These are phyloP conservation scores for Phialocephala subalpina DNA, from an alignment of 2,329 filamentous ascomycete genomes.

Conservation along the genomic window DNA sequence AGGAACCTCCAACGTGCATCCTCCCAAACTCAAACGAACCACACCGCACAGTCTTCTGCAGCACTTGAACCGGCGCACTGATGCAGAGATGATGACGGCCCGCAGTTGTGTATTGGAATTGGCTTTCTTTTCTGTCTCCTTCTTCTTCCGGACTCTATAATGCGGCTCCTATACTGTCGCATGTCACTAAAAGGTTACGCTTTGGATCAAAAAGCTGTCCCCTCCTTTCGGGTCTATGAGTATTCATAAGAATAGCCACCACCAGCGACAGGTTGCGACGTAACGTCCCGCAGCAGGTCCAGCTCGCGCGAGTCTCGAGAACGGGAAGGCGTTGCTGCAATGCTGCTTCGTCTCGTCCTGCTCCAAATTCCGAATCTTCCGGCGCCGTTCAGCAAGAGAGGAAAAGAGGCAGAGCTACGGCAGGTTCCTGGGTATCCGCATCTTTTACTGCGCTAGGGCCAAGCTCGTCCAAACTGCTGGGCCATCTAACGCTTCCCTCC, in stretches of 20 bases:
- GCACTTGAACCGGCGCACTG: not conserved
- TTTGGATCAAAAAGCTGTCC: not conserved
- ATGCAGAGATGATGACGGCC: constrained; percentile 4
- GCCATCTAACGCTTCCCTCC: constrained; percentile 2
- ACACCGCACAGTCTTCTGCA: not conserved
- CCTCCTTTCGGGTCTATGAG: constrained; percentile 1
- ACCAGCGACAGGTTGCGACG: not conserved
- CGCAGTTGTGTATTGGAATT: not conserved
- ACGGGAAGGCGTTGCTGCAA: constrained; percentile 1
- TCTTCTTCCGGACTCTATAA: constrained; percentile 2
- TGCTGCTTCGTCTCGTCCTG: constrained; percentile 10
- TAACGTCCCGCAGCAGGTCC: not conserved
- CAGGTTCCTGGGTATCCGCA: not conserved
- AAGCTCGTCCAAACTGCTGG: constrained; percentile 2
- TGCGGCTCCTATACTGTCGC: constrained; percentile 2
- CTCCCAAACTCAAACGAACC: not conserved
- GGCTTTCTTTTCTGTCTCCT: constrained; percentile 2
- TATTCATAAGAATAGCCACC: not conserved
- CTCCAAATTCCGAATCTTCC: constrained; percentile 2
- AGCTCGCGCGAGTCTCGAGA: not conserved
- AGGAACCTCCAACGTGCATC: not conserved
- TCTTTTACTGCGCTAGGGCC: no score
- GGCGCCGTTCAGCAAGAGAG: not conserved
- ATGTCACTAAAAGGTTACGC: not conserved
- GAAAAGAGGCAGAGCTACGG: not conserved